A percentile compares a stretch with the other conserved stretches of the same genome.
Conservation (phyloP, 352 stramenopile genomes). For the Phytophthora pseudosyringae region DNA sequence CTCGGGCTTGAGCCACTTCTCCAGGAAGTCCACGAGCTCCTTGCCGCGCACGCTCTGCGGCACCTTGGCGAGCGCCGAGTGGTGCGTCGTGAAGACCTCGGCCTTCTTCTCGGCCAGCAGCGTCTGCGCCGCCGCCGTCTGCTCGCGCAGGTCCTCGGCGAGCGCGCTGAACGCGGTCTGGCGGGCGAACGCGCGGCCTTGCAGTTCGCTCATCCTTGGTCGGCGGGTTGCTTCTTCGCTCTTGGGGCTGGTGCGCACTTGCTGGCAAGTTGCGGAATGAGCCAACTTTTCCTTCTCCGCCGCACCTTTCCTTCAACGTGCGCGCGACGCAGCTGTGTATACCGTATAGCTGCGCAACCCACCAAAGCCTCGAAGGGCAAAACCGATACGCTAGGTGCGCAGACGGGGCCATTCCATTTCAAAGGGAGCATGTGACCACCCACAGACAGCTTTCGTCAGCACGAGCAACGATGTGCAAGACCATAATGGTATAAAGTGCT, state of each 20-base stretch:
- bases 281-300: not conserved
- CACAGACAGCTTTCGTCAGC: not conserved
- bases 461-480: not conserved
- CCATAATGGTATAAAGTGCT: not conserved
- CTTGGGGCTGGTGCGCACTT: conserved; percentile 15
- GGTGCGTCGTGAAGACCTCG: conserved; percentile 46
- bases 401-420: conserved; percentile 1
- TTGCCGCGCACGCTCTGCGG: conserved; percentile 51
- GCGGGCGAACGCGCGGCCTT: conserved; percentile 45
- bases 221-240: conserved; percentile 12
- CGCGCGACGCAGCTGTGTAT: conserved; percentile 9
- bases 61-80: conserved; percentile 49
- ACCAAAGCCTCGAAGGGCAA: conserved; percentile 10
- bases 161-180: conserved; percentile 30
- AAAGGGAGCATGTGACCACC: not conserved
- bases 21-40: conserved; percentile 50
- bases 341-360: conserved; percentile 16
- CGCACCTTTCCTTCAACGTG: conserved; percentile 11
- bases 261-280: conserved; percentile 44
- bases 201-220: conserved; percentile 31
- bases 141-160: conserved; percentile 38
- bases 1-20: conserved; percentile 50
- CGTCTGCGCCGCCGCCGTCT: conserved; percentile 36
- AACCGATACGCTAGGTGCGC: not conserved
- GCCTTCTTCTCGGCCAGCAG: conserved; percentile 50